Base-by-base conservation (phyloP, 2,329 filamentous ascomycete genomes). In the Trichoderma polysporum region DNA sequence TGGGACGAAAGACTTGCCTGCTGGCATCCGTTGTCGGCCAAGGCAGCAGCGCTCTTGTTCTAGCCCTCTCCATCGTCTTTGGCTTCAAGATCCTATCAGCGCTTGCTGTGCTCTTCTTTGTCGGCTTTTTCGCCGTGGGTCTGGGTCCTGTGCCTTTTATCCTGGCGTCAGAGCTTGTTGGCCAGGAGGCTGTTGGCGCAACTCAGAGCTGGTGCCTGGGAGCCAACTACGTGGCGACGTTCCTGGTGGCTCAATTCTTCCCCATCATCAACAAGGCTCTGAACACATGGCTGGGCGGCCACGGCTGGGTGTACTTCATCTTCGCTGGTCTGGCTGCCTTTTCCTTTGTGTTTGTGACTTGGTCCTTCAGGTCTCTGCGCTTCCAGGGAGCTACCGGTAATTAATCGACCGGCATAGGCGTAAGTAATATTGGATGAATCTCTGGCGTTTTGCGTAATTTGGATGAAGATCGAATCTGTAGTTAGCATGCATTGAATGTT, bases 81-180 rank as follows among this genome's bases (percentile, higher is more conserved):
- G 85, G 86, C 29, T 79, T 91, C 71, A 90, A 94, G 74, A 79
- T 91, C 2, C 80, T 97, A 13, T 96, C 93, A 0, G 94, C 93
- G 0, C 75, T 97, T 0, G 88, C 92, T 0, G 93, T 96, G 0
- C 83, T 97, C 12, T 80, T 90, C 29, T 99, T 98, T 74, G 95
- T 98, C 2, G 90, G 88, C 4, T 93, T 91, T 74, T 99, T 97
- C 72, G 95, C 92, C 0, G 86, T 97, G 15, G 95, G 95, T 0
- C 85, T 99, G 0, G 95, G 95, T 0, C 95, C 95, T 0, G 92
- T 99, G 0, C 95, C 95, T 0, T 99, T 98, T 78, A 96, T 98
- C 71, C 85, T 99, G 54, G 90, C 94, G 0, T 94, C 92, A 1
- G 95, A 98, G 78, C 86, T 98, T 2, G 95, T 98, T 0, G 91